phyloP scores from a whole-genome alignment of 2,329 filamentous ascomycete species.

The Byssothecium circinans region DNA sequence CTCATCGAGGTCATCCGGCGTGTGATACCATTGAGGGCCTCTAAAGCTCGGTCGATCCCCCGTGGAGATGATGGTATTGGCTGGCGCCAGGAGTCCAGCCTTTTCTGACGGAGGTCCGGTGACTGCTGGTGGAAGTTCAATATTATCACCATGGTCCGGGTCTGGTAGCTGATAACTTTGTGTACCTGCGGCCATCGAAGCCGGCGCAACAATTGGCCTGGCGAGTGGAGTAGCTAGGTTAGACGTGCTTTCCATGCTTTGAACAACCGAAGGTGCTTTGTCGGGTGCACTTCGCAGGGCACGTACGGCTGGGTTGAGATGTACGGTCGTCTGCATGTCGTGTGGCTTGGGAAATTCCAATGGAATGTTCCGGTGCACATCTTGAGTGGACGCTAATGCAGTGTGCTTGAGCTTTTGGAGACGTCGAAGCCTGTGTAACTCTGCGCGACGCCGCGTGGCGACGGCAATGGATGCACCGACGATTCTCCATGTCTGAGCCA shows the following conservation, averaged over 20 bases:
- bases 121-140: constrained; percentile 41
- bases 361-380: constrained; percentile 10
- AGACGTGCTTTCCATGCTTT: constrained; percentile 52
- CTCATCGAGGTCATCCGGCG: constrained; percentile 40
- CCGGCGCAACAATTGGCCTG: constrained; percentile 40
- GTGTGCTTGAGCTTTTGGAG: constrained; percentile 23
- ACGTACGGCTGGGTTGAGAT: constrained; percentile 36
- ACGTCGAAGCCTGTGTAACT: constrained; percentile 32
- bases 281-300: constrained; percentile 37
- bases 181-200: constrained; percentile 3
- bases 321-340: constrained; percentile 21
- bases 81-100: constrained; percentile 5
- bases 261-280: constrained; percentile 34
- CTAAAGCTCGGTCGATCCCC: constrained; percentile 24
- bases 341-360: constrained; percentile 23
- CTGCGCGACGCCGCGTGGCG: constrained; percentile 49
- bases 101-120: constrained; percentile 22
- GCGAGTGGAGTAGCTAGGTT: constrained; percentile 60
- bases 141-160: constrained; percentile 41
- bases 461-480: constrained; percentile 54
- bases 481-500: constrained; percentile 63
- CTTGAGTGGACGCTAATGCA: constrained; percentile 10
- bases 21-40: constrained; percentile 38
- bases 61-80: constrained; percentile 11
- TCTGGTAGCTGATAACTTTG: constrained; percentile 32